A percentile compares a stretch with the other conserved stretches of the same genome.
Evolutionary conservation across 768 basidiomycete genomes (phyloP).

Genomic region (Mycena metata): DNA sequence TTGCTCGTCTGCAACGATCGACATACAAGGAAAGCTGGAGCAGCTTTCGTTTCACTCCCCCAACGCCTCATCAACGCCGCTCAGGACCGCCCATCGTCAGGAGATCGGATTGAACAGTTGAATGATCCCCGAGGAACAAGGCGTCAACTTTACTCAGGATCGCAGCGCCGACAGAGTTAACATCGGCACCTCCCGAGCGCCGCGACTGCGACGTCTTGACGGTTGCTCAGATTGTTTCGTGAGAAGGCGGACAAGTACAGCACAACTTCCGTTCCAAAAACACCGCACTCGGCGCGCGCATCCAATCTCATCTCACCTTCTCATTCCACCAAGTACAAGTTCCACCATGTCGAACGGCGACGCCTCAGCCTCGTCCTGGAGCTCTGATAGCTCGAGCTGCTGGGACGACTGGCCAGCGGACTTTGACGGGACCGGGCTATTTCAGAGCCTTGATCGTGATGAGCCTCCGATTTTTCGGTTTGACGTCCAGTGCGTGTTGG

Average conservation of each 20-base stretch:
- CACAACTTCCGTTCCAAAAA: too few relatives aligned
- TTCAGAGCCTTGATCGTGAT: constrained; percentile 15
- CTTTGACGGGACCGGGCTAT: constrained; percentile 29
- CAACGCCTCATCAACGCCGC: too few relatives aligned
- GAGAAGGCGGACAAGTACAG: not conserved
- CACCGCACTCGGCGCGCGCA: not conserved
- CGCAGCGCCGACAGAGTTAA: too few relatives aligned
- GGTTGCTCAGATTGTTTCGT: not conserved
- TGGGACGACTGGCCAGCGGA: constrained; percentile 33
- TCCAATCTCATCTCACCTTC: not conserved
- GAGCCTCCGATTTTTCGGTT: constrained; percentile 27
- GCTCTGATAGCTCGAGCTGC: constrained; percentile 8
- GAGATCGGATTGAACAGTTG: too few relatives aligned
- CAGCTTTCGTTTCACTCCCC: too few relatives aligned
- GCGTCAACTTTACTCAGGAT: too few relatives aligned
- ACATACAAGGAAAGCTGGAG: too few relatives aligned
- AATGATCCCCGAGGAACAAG: too few relatives aligned
- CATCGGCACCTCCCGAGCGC: too few relatives aligned
- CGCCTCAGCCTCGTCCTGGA: constrained; percentile 3
- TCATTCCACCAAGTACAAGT: not conserved
- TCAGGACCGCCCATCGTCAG: too few relatives aligned
- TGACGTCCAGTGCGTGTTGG: constrained; percentile 15
- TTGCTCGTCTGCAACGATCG: too few relatives aligned
- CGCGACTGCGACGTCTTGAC: not conserved
- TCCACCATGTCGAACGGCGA: constrained; percentile 5